Percentiles rank a stretch among this genome's conserved stretches.
These are phyloP conservation scores for Tothia fuscella DNA, from an alignment of 2,329 filamentous ascomycete genomes.

Conservation along the genomic window DNA sequence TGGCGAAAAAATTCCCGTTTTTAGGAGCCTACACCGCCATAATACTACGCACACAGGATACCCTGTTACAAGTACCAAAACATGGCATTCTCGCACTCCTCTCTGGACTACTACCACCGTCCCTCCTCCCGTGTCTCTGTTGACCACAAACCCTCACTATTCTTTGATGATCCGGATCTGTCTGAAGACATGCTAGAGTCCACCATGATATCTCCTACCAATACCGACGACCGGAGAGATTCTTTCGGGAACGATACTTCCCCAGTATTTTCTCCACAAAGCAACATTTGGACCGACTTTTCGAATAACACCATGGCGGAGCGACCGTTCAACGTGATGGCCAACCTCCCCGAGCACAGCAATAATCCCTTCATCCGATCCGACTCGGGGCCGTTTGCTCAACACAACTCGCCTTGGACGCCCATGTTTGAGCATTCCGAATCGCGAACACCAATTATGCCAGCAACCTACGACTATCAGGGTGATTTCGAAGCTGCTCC, in stretches of 20 bases:
- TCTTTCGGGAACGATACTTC: constrained; percentile 36
- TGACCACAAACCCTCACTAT: constrained; percentile 26
- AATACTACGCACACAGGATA: constrained; percentile 5
- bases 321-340: constrained; percentile 33
- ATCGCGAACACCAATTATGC: constrained; percentile 61
- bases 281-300: constrained; percentile 36
- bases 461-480: constrained; percentile 57
- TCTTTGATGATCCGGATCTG: constrained; percentile 40
- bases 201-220: constrained; percentile 35
- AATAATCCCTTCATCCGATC: constrained; percentile 55
- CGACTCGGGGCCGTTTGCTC: constrained; percentile 27
- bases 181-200: constrained; percentile 40
- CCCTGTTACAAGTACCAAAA: constrained; percentile 11
- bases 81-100: constrained; percentile 26
- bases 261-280: constrained; percentile 41
- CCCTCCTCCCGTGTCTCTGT: constrained; percentile 24
- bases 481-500: constrained; percentile 37
- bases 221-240: constrained; percentile 27
- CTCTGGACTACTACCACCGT: constrained; percentile 28
- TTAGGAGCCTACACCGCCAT: constrained; percentile 8
- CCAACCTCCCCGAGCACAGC: constrained; percentile 24
- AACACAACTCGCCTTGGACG: constrained; percentile 21
- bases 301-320: constrained; percentile 24
- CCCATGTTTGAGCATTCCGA: constrained; percentile 48
- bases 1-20: constrained; percentile 7